phyloP scores from a whole-genome alignment of 345 rosid species.

The Microthlaspi erraticum region DNA sequence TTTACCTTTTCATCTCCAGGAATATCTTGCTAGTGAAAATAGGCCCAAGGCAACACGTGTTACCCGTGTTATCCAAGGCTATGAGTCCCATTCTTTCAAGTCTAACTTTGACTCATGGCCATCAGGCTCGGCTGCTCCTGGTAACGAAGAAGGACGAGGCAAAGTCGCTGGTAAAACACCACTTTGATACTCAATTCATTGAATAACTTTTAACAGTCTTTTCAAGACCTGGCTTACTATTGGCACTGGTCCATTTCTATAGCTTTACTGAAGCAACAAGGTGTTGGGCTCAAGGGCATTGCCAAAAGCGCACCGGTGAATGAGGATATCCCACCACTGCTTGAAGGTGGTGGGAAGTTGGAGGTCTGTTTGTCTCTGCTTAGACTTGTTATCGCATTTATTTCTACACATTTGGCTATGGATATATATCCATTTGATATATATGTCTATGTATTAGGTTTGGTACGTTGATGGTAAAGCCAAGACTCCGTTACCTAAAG shows the following conservation, averaged over 20 bases:
- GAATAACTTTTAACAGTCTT: background rate
- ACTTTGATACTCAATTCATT: conserved; percentile 7
- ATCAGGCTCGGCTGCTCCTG: conserved; percentile 74
- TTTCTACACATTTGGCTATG: conserved; percentile 15
- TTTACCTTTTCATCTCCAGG: conserved; percentile 56
- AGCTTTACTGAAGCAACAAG: conserved; percentile 98
- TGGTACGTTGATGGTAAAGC: conserved; percentile 87
- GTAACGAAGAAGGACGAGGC: conserved; percentile 95
- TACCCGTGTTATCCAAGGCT: conserved; percentile 90
- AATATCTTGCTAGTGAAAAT: conserved; percentile 68
- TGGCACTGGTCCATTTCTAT: conserved; percentile 37
- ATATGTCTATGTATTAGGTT: conserved; percentile 56
- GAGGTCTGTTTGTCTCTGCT: conserved; percentile 60
- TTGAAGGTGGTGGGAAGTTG: conserved; percentile 95
- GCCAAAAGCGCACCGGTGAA: conserved; percentile 71
- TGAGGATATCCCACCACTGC: conserved; percentile 96
- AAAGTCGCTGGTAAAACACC: conserved; percentile 84
- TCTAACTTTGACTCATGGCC: conserved; percentile 97
- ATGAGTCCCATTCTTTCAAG: conserved; percentile 91
- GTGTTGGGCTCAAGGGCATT: conserved; percentile 84
- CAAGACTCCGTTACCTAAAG: conserved; percentile 78
- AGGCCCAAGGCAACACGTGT: conserved; percentile 84
- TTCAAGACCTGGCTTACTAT: conserved; percentile 21
- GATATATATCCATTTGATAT: background rate
- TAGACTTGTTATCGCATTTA: conserved; percentile 8